Base-by-base conservation (phyloP, 1,284 basidiomycete genomes). In the Malassezia arunalokei region DNA sequence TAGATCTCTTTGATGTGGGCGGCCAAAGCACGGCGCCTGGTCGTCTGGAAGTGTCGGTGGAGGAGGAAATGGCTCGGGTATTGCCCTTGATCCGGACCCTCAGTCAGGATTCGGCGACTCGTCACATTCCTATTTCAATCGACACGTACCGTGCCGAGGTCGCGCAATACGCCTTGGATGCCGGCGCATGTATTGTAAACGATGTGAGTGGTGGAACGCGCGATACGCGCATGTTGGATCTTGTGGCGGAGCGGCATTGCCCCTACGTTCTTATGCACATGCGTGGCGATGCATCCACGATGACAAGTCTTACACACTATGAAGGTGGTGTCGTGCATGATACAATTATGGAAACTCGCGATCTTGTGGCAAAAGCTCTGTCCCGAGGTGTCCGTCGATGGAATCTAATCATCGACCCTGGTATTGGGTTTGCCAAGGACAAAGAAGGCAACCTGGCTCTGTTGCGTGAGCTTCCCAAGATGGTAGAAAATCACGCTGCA, bases 181-280 rank as follows among this genome's bases (percentile, higher is more conserved):
- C 86, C 0, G 92, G 94, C 0, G 91, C 87, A 8, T 87, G 84
- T 65, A 86, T 88, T 68, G 86, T 98, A 77, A 96, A 98, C 75
- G 92, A 98, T 65, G 88, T 98, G 0, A 81, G 85, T 56, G 85
- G 84, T 0, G 87, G 89, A 56, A 78, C 79, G 9, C 59, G 62
- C 6, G 56, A 67, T 64, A 5, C 62, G 3, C 73, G 75, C 45
- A 89, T 95, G 84, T 80, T 86, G 20, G 61, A 74, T 4, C 74
- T 83, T 15, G 33, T 56, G 15, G 47, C 53, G 6, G 76, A 79
- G 31, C 76, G 81, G 6, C 75, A 73, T n/a, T 75, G 76, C 1
- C 80, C 80, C 1, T 84, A 91, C 49, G 77, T 98, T 7, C 76
- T 96, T 46, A 96, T 96, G 92, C 94, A 98, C 74, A 89, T 87